Evolutionary conservation across 768 basidiomycete species (phyloP), one percentile per base, ranked within the genome.

Genomic region (Fomitopsis pulvina): DNA sequence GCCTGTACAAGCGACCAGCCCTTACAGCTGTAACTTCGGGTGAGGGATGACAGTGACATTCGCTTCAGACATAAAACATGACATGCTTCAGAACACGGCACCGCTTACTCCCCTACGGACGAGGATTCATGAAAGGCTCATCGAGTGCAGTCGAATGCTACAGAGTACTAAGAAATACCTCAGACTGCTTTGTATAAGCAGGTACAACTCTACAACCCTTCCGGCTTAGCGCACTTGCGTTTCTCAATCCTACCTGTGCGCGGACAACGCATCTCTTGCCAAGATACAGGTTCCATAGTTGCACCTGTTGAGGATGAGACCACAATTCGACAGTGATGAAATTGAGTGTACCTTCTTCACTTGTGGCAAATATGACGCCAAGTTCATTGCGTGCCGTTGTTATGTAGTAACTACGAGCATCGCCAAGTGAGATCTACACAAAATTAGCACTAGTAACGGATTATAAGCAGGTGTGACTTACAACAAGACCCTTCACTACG

Each of bases 191-290:
- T n/a, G n/a, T n/a, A n/a, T n/a, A n/a, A n/a, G n/a, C n/a, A n/a
- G n/a, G n/a, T n/a, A n/a, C n/a, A 20, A 6, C 4, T 22, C 47
- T 69, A 83, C 62, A 83, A 52, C 41, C 74, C 77, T 53, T 90
- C 83, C 48, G 90, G 89, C 64, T 90, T 91, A 37, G 89, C 89
- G 58, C 88, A 91, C 63, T 93, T 93, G 51, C 91, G 77, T 57
- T 79, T 86, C 64, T 93, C 91, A 41, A 83, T 70, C 55, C 72
- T 77, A 4, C 89, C 87, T 14, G 89, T 91, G 63, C 80, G 82
- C 18, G 87, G 81, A 62, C 89, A 92, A 20, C 87, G 78, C 91
- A 93, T 93, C 65, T 87, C 87, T 67, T 88, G 82, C 91, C 91
- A 93, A 1, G 87, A 90, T 12, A 90, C 79, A 0, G 91, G 86